phyloP scores from a whole-genome alignment of 148 eudicot species.

The Salicornia ramosissima region DNA sequence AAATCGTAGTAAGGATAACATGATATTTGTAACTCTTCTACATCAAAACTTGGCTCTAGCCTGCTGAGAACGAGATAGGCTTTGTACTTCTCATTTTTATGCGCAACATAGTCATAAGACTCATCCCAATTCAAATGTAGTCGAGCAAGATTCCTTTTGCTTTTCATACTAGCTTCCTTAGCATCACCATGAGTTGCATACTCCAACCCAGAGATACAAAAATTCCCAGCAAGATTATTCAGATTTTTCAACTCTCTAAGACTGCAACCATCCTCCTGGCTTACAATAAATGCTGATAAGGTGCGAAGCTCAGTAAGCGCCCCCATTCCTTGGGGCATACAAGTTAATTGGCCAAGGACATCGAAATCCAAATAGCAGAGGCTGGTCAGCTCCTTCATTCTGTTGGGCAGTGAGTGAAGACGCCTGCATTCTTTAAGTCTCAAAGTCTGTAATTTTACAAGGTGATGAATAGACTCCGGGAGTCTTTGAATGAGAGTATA shows the following conservation, averaged over 20 bases:
- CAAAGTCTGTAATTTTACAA: conserved; percentile 15
- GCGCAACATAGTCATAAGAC: too few relatives aligned
- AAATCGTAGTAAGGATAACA: too few relatives aligned
- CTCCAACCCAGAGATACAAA: conserved; percentile 24
- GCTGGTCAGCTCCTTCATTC: conserved; percentile 1
- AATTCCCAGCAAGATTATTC: not conserved
- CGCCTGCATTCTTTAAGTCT: conserved; percentile 10
- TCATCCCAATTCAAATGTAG: too few relatives aligned
- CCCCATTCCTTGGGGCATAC: conserved; percentile 21
- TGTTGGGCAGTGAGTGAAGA: conserved; percentile 11
- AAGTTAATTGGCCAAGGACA: not conserved
- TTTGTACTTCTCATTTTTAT: too few relatives aligned
- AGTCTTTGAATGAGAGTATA: conserved; percentile 6
- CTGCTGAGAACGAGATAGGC: too few relatives aligned
- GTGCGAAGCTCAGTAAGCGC: conserved; percentile 9
- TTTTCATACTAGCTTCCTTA: too few relatives aligned
- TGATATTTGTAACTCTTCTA: too few relatives aligned
- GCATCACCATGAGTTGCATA: too few relatives aligned
- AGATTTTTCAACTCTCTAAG: conserved; percentile 11
- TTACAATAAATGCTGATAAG: conserved; percentile 16
- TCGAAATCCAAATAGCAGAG: conserved; percentile 25
- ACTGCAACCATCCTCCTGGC: too few relatives aligned
- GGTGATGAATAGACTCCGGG: conserved; percentile 11
- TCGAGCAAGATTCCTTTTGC: too few relatives aligned
- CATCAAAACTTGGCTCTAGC: too few relatives aligned